phyloP scores from a whole-genome alignment of 164 flowering plant genomes.

The Chimonanthus salicifolius region DNA sequence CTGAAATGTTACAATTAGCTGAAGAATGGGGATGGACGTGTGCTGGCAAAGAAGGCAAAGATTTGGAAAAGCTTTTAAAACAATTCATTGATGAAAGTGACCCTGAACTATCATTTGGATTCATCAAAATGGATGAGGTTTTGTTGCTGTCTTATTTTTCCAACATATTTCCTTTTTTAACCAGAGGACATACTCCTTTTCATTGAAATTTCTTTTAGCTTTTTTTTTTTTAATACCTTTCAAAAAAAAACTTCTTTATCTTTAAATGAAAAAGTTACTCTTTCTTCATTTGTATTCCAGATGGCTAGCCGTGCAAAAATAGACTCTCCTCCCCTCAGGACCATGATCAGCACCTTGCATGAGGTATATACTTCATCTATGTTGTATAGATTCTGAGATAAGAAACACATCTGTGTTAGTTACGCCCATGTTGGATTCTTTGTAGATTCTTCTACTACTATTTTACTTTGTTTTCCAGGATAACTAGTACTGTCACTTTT shows the following conservation, averaged over 20 bases:
- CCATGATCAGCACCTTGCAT: slow-evolving; percentile 43
- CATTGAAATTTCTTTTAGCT: no score
- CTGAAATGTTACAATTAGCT: slow-evolving; percentile 61
- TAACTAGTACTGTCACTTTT: no score
- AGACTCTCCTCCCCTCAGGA: slow-evolving; percentile 56
- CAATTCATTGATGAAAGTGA: slow-evolving; percentile 76
- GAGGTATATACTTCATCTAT: slow-evolving; percentile 35
- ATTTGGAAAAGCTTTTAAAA: slow-evolving; percentile 58
- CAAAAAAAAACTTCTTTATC: background rate
- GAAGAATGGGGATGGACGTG: slow-evolving; percentile 66
- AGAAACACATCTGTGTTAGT: no score
- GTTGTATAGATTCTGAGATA: no score
- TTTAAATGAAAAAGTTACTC: background rate
- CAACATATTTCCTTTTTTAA: background rate
- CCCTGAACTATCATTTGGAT: slow-evolving; percentile 71
- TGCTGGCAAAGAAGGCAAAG: slow-evolving; percentile 16
- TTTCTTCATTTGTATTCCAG: slow-evolving; percentile 22
- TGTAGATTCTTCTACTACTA: no score
- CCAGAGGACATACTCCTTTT: background rate
- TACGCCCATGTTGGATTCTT: no score
- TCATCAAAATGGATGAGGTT: slow-evolving; percentile 83
- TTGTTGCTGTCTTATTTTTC: background rate
- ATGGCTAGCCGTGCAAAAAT: slow-evolving; percentile 79
- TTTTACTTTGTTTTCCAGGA: no score
- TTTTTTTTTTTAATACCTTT: background rate